Evolutionary conservation across 768 basidiomycete species (phyloP).

Genomic region (Hygrocybe coccinea): DNA sequence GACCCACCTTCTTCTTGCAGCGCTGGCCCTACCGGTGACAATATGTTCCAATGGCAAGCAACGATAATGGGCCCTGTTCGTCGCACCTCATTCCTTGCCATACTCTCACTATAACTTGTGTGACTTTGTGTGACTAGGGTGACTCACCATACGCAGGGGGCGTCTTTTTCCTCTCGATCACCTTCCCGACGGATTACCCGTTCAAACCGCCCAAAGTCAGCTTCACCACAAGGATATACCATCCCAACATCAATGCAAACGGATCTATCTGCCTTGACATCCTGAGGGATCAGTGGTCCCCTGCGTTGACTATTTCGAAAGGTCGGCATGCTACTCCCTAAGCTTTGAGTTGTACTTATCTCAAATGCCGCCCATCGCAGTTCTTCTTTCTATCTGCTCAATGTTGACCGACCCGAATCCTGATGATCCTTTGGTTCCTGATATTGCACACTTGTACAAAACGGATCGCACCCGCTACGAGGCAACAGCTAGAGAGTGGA

Average conservation of each 20-base stretch:
- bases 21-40: slow-evolving; percentile 95
- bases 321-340: slow-evolving; percentile 41
- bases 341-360: too few species aligned
- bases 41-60: slow-evolving; percentile 99
- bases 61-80: slow-evolving; percentile 99
- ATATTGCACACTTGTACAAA: slow-evolving; percentile 99
- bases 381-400: slow-evolving; percentile 95
- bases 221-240: slow-evolving; percentile 99
- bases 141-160: slow-evolving; percentile 99
- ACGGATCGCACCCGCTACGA: slow-evolving; percentile 96
- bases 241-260: slow-evolving; percentile 99
- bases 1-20: slow-evolving; percentile 99
- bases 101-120: slow-evolving; percentile 4
- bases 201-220: slow-evolving; percentile 99
- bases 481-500: slow-evolving; percentile 98
- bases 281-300: slow-evolving; percentile 97
- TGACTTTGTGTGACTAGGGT: slow-evolving; percentile 51
- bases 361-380: slow-evolving; percentile 35
- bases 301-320: slow-evolving; percentile 98
- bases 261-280: slow-evolving; percentile 99
- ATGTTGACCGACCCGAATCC: slow-evolving; percentile 99
- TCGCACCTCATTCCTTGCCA: slow-evolving; percentile 15
- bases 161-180: slow-evolving; percentile 96
- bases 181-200: slow-evolving; percentile 95
- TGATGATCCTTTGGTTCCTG: slow-evolving; percentile 97